phyloP scores from a whole-genome alignment of 2,329 filamentous ascomycete species.

The Aspergillus uvarum region DNA sequence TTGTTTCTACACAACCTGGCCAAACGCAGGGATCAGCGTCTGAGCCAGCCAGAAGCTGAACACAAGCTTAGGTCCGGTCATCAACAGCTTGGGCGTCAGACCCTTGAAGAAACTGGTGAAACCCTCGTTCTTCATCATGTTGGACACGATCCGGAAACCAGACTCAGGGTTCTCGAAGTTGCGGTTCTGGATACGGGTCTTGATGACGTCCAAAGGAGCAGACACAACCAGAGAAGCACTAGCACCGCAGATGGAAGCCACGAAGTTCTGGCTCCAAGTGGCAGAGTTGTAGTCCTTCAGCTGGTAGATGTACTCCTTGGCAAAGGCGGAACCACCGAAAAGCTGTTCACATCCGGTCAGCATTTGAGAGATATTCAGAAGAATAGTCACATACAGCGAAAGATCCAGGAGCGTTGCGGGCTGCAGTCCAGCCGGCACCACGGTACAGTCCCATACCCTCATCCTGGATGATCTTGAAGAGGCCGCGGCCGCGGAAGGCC shows the following conservation, averaged over 20 bases:
- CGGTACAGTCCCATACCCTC: slow-evolving; percentile 95
- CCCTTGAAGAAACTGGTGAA: slow-evolving; percentile 93
- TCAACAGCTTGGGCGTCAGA: slow-evolving; percentile 91
- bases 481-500: slow-evolving; percentile 89
- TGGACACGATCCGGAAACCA: slow-evolving; percentile 84
- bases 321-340: slow-evolving; percentile 94
- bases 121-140: slow-evolving; percentile 92
- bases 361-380: slow-evolving; percentile 16
- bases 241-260: slow-evolving; percentile 92
- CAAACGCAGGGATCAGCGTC: slow-evolving; percentile 93
- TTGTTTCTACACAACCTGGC: slow-evolving; percentile 56
- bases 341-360: slow-evolving; percentile 56
- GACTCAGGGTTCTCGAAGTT: slow-evolving; percentile 98
- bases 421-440: slow-evolving; percentile 96
- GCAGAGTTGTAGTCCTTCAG: slow-evolving; percentile 95
- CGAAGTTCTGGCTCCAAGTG: slow-evolving; percentile 92
- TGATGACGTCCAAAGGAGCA: slow-evolving; percentile 95
- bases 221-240: slow-evolving; percentile 94
- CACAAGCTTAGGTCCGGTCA: slow-evolving; percentile 98
- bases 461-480: slow-evolving; percentile 85
- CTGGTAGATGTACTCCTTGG: slow-evolving; percentile 92
- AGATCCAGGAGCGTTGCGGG: slow-evolving; percentile 92
- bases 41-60: slow-evolving; percentile 99
- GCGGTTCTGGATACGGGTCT: slow-evolving; percentile 95
- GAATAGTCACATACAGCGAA: slow-evolving; percentile 72